Evolutionary conservation across 2,329 filamentous ascomycete species (phyloP).

Genomic region (Pleomassaria siparia): DNA sequence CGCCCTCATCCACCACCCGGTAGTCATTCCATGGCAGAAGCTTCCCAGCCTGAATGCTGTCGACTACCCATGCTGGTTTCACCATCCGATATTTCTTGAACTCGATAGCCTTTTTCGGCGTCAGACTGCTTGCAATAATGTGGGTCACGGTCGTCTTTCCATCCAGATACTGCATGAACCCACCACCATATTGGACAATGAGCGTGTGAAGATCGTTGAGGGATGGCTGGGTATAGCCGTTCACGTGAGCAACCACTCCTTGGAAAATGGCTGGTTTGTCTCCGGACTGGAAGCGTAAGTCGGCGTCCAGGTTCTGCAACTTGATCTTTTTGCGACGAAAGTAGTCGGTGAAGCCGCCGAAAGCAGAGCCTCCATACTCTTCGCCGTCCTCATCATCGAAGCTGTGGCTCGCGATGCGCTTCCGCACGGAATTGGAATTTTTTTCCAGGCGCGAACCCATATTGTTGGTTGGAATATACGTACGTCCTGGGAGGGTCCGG

Average conservation of each 20-base stretch:
- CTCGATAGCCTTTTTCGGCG: slow-evolving; percentile 89
- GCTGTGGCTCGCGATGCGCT: slow-evolving; percentile 66
- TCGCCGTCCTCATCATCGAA: slow-evolving; percentile 85
- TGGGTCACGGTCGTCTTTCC: slow-evolving; percentile 94
- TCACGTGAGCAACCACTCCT: slow-evolving; percentile 86
- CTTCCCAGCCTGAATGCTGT: slow-evolving; percentile 79
- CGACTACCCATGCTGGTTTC: slow-evolving; percentile 90
- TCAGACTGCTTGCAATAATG: slow-evolving; percentile 87
- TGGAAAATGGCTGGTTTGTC: slow-evolving; percentile 85
- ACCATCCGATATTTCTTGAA: slow-evolving; percentile 88
- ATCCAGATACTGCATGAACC: slow-evolving; percentile 92
- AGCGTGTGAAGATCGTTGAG: slow-evolving; percentile 84
- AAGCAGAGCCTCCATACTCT: slow-evolving; percentile 84
- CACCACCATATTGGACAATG: slow-evolving; percentile 90
- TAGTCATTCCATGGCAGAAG: slow-evolving; percentile 86
- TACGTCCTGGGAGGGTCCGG: slow-evolving; percentile 15
- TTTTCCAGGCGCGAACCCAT: slow-evolving; percentile 66
- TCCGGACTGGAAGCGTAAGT: slow-evolving; percentile 68
- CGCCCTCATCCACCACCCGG: slow-evolving; percentile 80
- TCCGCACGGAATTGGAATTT: slow-evolving; percentile 61
- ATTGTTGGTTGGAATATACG: slow-evolving; percentile 4
- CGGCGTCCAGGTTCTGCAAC: slow-evolving; percentile 87
- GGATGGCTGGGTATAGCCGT: slow-evolving; percentile 93
- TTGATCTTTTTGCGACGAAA: slow-evolving; percentile 97
- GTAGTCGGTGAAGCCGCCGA: slow-evolving; percentile 89